Base-by-base conservation (phyloP, 805 yeast genomes). In the Kodamaea lidongshanica region DNA sequence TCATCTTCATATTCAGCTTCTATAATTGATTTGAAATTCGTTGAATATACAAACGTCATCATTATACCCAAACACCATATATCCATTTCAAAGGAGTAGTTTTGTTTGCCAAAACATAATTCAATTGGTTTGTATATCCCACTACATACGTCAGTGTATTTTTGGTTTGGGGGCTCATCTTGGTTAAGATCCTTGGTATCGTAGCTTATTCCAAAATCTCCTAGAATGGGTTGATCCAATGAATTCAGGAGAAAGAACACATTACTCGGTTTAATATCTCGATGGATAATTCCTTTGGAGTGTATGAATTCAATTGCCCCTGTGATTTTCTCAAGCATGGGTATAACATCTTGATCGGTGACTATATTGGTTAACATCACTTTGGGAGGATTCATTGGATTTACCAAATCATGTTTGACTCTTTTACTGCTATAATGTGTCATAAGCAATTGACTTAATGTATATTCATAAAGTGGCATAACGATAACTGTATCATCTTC, bases 91-190 rank as follows among this genome's bases (percentile, higher is more conserved):
- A 46, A 50, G 2, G 67, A 56, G 45, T 84, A 84, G 36, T 64
- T 59, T 1, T 59, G 38, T n/a, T 70, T 54, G 0, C 84, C 82
- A 29, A 81, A 67, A 23, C 83, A 58, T 27, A 80, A 54, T 45
- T 84, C 94, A 0, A 94, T 89, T 0, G 92, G 77, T 37, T 80
- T 76, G 54, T 73, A 85, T 19, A 65, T 63, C 1, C 79, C 77
- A 0, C 88, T 78, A 12, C 79, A 67, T 4, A 85, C 77, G 40
- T 74, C 82, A n/a, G 70, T 62, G 34, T 67, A 61, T 40, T 67
- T 59, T 7, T 52, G 45, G 5, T 52, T 48, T 1, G 43, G 35
- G 29, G 70, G 68, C 21, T 84, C 77, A 21, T 51, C 56, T 12
- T 24, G 34, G 3, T 45, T 42, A 7, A 38, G 44, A 9, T 33